Conservation (phyloP, 2,329 filamentous ascomycete genomes). For the Curvularia lunata region DNA sequence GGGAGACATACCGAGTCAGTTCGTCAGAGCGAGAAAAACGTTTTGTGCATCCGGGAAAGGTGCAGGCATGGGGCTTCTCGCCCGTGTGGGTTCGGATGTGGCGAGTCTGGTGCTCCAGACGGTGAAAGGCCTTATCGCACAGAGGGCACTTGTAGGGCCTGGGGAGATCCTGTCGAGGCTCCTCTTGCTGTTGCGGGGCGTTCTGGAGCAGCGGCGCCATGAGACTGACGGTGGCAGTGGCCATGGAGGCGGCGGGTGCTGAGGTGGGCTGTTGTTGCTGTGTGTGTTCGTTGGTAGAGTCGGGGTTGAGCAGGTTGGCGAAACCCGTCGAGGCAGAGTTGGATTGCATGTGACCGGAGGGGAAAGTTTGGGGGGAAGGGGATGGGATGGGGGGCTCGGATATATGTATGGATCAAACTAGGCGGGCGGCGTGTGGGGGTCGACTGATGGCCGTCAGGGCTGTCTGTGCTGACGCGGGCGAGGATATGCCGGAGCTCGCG, state of each 20-base stretch:
- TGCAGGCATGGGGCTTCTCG: slow-evolving; percentile 96
- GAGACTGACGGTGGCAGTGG: slow-evolving; percentile 56
- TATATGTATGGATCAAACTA: slow-evolving; percentile 43
- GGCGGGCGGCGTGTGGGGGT: slow-evolving; percentile 40
- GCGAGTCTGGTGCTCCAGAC: slow-evolving; percentile 88
- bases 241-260: slow-evolving; percentile 38
- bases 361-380: slow-evolving; percentile 46
- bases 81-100: slow-evolving; percentile 98
- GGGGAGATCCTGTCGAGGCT: slow-evolving; percentile 81
- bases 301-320: slow-evolving; percentile 49
- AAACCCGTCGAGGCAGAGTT: slow-evolving; percentile 45
- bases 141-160: slow-evolving; percentile 98
- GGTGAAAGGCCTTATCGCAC: slow-evolving; percentile 98
- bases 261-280: slow-evolving; percentile 16
- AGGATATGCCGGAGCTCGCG: slow-evolving; percentile 33
- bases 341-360: slow-evolving; percentile 51
- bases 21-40: slow-evolving; percentile 97
- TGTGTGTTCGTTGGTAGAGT: slow-evolving; percentile 25
- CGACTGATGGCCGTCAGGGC: slow-evolving; percentile 33
- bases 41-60: slow-evolving; percentile 94
- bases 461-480: slow-evolving; percentile 40
- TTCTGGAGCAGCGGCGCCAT: slow-evolving; percentile 67
- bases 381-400: slow-evolving; percentile 45
- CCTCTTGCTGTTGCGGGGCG: slow-evolving; percentile 50
- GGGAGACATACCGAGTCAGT: slow-evolving; percentile 64